Evolutionary conservation across 306 rosid genomes (phyloP).

Genomic region (Dalbergia oliveri): DNA sequence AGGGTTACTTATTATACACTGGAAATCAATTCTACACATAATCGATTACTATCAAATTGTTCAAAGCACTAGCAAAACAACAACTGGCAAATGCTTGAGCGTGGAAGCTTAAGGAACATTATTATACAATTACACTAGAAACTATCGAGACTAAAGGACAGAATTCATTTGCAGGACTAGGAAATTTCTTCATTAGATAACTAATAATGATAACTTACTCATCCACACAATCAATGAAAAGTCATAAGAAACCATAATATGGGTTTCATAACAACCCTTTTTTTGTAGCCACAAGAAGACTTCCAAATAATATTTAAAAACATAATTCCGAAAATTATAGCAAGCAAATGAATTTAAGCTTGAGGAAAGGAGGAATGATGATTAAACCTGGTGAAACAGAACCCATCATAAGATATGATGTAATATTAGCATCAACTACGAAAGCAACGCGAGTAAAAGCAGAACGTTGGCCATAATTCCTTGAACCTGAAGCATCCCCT

Average conservation of each 20-base stretch:
- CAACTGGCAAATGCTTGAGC: constrained; percentile 11
- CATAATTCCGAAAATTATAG: constrained; percentile 4
- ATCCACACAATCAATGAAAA: constrained; percentile 13
- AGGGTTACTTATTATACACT: constrained; percentile 1
- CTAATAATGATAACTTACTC: constrained; percentile 19
- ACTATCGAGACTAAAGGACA: not conserved
- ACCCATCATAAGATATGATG: constrained; percentile 99
- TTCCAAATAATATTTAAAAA: not conserved
- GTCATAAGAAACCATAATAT: constrained; percentile 13
- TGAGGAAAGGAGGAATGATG: constrained; percentile 31
- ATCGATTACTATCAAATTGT: constrained; percentile 9
- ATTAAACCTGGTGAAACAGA: constrained; percentile 97
- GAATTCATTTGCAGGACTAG: not conserved
- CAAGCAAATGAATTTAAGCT: constrained; percentile 23
- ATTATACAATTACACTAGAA: constrained; percentile 13
- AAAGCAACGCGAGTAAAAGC: constrained; percentile 79
- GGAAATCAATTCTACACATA: constrained; percentile 3
- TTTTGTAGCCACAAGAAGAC: constrained; percentile 11
- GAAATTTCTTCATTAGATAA: not conserved
- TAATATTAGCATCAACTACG: constrained; percentile 94
- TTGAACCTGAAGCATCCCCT: constrained; percentile 70
- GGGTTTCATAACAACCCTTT: not conserved
- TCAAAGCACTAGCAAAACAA: constrained; percentile 7
- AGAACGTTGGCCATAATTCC: constrained; percentile 63
- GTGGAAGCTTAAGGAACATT: constrained; percentile 15